Conservation (phyloP, 2,329 filamentous ascomycete genomes). For the Fusarium sp. region DNA sequence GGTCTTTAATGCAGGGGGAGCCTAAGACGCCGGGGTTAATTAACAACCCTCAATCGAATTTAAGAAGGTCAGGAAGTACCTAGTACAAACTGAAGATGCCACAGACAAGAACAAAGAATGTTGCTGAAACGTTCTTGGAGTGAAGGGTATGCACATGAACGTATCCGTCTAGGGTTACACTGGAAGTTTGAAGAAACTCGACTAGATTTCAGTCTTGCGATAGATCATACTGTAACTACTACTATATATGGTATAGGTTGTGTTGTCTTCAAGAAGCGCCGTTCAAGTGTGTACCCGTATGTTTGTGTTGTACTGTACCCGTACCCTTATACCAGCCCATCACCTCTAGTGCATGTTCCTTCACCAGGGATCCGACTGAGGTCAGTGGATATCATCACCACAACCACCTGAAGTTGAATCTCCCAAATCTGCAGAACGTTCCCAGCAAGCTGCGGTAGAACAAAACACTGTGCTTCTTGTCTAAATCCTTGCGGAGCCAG, state of each 20-base stretch:
- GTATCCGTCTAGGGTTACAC: conserved; percentile 21
- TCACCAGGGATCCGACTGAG: conserved; percentile 1
- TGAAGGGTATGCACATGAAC: conserved; percentile 32
- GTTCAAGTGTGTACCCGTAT: conserved; percentile 15
- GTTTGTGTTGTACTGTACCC: conserved; percentile 31
- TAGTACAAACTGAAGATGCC: conserved; percentile 19
- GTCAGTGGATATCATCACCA: conserved; percentile 34
- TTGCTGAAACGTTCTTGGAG: conserved; percentile 40
- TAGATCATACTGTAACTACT: not conserved
- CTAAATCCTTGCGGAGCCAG: not conserved
- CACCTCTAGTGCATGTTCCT: not conserved
- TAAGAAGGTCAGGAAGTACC: conserved; percentile 29
- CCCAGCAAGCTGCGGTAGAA: conserved; percentile 5
- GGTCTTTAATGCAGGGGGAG: conserved; percentile 45
- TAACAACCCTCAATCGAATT: conserved; percentile 15
- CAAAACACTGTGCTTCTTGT: not conserved
- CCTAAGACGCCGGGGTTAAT: conserved; percentile 31
- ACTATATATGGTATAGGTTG: too few relatives aligned
- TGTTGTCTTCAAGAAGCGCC: conserved; percentile 3
- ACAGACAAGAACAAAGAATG: conserved; percentile 25
- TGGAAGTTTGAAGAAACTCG: not conserved
- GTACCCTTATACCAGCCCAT: not conserved
- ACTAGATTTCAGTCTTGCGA: not conserved
- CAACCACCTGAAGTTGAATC: conserved; percentile 42
- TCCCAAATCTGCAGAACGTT: conserved; percentile 16